Evolutionary conservation across 768 basidiomycete species (phyloP).

Genomic region (Coprinellus aureogranulatus): DNA sequence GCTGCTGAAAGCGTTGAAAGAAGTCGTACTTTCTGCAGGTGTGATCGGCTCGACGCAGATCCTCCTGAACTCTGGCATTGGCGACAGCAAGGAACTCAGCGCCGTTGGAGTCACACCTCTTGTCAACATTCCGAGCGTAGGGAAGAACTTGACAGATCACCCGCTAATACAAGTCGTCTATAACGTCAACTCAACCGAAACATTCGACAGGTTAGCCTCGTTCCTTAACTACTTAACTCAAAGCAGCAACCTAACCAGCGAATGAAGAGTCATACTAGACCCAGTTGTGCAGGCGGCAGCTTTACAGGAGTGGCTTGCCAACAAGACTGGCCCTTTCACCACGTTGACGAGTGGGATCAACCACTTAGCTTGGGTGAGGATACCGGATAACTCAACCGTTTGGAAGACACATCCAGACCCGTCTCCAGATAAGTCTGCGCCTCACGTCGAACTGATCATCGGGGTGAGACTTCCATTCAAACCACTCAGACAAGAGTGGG

Average conservation of each 20-base stretch:
- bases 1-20: slow-evolving; percentile 39
- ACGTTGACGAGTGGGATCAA: slow-evolving; percentile 11
- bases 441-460: slow-evolving; percentile 7
- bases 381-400: slow-evolving; percentile 19
- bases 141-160: slow-evolving; percentile 29
- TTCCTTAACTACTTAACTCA: slow-evolving; percentile 14
- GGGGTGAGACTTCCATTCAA: background rate
- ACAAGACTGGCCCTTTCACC: slow-evolving; percentile 19
- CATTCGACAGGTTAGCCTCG: background rate
- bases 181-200: slow-evolving; percentile 24
- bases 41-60: slow-evolving; percentile 32
- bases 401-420: slow-evolving; percentile 17
- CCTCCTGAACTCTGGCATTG: slow-evolving; percentile 34
- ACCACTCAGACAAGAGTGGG: no score
- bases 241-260: no score
- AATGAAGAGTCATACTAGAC: no score
- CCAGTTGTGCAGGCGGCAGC: no score
- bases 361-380: slow-evolving; percentile 22
- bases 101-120: slow-evolving; percentile 21
- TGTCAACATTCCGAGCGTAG: slow-evolving; percentile 26
- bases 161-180: slow-evolving; percentile 19
- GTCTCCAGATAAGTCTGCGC: slow-evolving; percentile 4
- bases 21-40: slow-evolving; percentile 47
- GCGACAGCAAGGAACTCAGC: slow-evolving; percentile 18
- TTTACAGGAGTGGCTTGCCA: background rate